phyloP scores from a whole-genome alignment of 768 basidiomycete species.

The Suillus decipiens region DNA sequence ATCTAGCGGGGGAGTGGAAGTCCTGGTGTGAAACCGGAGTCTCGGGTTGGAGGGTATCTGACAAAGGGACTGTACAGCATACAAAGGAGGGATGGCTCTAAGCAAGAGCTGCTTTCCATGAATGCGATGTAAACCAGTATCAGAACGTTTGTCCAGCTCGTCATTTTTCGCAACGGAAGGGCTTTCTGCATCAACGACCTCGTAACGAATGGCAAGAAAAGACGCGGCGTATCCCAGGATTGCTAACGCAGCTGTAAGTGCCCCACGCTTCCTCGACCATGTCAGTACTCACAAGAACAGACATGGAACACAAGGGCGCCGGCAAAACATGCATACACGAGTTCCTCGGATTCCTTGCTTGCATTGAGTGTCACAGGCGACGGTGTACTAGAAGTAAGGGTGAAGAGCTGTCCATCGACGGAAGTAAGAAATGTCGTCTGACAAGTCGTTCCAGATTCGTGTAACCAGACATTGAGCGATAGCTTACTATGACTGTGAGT shows the following conservation, averaged over 20 bases:
- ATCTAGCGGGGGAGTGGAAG: conserved; percentile 16
- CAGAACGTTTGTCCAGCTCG: not conserved
- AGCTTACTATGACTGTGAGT: conserved; percentile 28
- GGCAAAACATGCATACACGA: conserved; percentile 31
- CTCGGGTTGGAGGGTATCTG: not conserved
- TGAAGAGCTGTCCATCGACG: conserved; percentile 30
- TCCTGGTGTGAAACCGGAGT: not conserved
- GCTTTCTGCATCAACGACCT: conserved; percentile 18
- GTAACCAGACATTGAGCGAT: not conserved
- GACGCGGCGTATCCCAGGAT: conserved; percentile 31
- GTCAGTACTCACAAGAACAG: conserved; percentile 25
- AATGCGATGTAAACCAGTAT: too few species aligned
- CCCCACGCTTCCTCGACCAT: not conserved
- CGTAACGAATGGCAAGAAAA: conserved; percentile 31
- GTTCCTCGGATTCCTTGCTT: conserved; percentile 17
- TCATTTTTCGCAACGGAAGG: not conserved
- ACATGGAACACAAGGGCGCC: conserved; percentile 35
- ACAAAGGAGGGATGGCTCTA: not conserved
- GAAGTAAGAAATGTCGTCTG: conserved; percentile 33
- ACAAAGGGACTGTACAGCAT: too few species aligned
- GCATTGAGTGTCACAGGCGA: conserved; percentile 20
- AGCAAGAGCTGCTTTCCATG: not conserved
- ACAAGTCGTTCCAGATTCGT: not conserved
- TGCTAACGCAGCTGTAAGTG: conserved; percentile 14
- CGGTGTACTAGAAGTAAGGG: conserved; percentile 21